phyloP scores from a whole-genome alignment of 106 monocot species.

The Dactylorhiza incarnata region DNA sequence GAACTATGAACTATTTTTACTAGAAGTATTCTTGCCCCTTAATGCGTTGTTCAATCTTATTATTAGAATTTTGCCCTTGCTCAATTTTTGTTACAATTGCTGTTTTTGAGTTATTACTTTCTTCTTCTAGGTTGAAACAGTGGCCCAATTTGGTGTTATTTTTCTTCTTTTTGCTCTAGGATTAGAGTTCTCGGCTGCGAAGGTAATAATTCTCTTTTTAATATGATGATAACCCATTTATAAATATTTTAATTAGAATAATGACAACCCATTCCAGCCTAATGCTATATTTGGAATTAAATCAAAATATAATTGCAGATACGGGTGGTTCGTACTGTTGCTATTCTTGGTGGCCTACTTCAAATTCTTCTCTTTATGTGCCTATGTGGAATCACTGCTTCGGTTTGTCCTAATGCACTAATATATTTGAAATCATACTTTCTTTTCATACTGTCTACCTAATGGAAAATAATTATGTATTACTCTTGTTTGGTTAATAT shows the following conservation, averaged over 20 bases:
- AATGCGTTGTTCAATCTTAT: neutral
- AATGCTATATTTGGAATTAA: neutral
- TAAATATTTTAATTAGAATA: neutral
- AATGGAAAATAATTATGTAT: neutral
- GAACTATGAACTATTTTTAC: neutral
- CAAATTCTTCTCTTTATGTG: slow-evolving; percentile 95
- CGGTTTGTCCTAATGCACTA: slow-evolving; percentile 38
- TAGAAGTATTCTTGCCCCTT: neutral
- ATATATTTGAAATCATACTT: neutral
- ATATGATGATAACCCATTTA: neutral
- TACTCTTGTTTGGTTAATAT: neutral
- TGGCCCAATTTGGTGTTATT: slow-evolving; percentile 89
- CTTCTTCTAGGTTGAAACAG: slow-evolving; percentile 62
- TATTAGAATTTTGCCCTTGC: neutral
- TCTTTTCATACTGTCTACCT: neutral
- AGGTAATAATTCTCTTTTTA: slow-evolving; percentile 23
- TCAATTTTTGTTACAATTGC: neutral
- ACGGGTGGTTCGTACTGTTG: slow-evolving; percentile 91
- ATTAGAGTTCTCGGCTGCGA: slow-evolving; percentile 76
- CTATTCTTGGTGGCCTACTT: slow-evolving; percentile 87
- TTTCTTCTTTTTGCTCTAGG: slow-evolving; percentile 96
- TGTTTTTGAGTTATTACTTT: neutral
- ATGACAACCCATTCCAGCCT: neutral
- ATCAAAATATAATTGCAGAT: slow-evolving; percentile 39
- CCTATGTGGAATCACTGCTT: slow-evolving; percentile 78